Conservation (phyloP, 768 basidiomycete genomes). For the Collybiopsis luxurians region DNA sequence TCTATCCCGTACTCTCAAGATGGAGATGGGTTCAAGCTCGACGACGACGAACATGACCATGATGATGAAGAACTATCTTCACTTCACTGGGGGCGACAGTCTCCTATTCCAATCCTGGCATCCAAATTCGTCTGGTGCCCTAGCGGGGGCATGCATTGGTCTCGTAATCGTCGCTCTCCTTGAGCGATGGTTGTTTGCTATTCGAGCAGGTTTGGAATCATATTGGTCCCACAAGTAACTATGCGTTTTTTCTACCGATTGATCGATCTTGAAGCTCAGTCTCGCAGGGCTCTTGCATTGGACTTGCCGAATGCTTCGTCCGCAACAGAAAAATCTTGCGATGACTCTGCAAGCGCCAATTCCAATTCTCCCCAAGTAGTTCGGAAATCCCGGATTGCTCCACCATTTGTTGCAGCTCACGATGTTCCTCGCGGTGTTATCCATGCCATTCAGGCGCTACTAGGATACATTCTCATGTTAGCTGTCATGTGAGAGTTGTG, state of each 20-base stretch:
- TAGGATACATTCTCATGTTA: conserved; percentile 77
- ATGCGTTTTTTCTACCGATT: neutral
- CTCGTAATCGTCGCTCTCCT: conserved; percentile 65
- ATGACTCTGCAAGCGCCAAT: neutral
- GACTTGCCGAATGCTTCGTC: neutral
- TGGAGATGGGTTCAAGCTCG: conserved; percentile 3
- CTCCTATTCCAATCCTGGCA: conserved; percentile 67
- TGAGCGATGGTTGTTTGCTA: conserved; percentile 66
- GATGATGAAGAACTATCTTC: conserved; percentile 66
- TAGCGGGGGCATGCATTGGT: conserved; percentile 73
- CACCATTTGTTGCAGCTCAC: conserved; percentile 65
- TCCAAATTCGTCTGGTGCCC: conserved; percentile 66
- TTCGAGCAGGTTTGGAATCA: conserved; percentile 47
- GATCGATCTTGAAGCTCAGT: neutral
- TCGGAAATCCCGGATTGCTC: conserved; percentile 43
- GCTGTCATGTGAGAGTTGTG: conserved; percentile 65
- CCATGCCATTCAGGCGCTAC: conserved; percentile 57
- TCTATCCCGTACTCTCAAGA: neutral
- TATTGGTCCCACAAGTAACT: conserved; percentile 61
- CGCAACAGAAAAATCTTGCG: conserved; percentile 4
- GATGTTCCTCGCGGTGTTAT: conserved; percentile 72
- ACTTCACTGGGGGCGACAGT: conserved; percentile 62
- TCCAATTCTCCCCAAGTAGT: conserved; percentile 14
- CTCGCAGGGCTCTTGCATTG: conserved; percentile 5
- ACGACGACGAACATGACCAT: conserved; percentile 14